phyloP scores from a whole-genome alignment of 139 green algal species.

The Asterochloris sp. region DNA sequence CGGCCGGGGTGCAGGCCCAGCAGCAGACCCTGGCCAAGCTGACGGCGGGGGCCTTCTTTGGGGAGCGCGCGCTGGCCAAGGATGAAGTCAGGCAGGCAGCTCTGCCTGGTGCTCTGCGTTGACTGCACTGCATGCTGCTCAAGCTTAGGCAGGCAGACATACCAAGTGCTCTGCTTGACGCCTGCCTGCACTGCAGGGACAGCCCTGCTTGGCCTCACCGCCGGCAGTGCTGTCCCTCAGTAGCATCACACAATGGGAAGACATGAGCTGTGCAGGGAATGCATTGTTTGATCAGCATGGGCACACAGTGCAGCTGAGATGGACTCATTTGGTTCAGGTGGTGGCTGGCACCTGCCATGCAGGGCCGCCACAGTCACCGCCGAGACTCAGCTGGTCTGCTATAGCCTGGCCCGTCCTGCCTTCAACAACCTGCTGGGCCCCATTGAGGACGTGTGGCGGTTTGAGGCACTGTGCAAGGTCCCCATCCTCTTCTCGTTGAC shows the following conservation, averaged over 20 bases:
- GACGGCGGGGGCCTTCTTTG: constrained; percentile 64
- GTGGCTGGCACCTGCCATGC: not conserved
- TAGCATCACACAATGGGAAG: too few species aligned
- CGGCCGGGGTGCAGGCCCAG: not conserved
- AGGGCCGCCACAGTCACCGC: constrained; percentile 35
- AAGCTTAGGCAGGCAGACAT: too few species aligned
- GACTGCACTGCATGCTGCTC: too few species aligned
- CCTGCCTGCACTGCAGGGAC: too few species aligned
- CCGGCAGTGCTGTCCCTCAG: too few species aligned
- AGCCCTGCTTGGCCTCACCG: too few species aligned
- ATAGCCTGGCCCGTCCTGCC: constrained; percentile 45
- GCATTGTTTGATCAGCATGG: too few species aligned
- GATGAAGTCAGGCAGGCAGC: constrained; percentile 29
- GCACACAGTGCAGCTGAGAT: too few species aligned
- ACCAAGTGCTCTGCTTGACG: too few species aligned
- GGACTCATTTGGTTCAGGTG: too few species aligned
- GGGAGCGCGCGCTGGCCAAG: constrained; percentile 70
- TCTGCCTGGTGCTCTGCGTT: not conserved
- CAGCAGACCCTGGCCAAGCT: constrained; percentile 22
- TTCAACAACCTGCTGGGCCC: constrained; percentile 86
- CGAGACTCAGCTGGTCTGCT: constrained; percentile 63
- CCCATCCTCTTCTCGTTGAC: constrained; percentile 70
- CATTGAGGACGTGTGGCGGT: constrained; percentile 79
- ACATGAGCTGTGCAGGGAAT: too few species aligned
- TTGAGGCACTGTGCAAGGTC: constrained; percentile 77